Conservation (phyloP, 257 asterid genomes). For the Coffea canephora region DNA sequence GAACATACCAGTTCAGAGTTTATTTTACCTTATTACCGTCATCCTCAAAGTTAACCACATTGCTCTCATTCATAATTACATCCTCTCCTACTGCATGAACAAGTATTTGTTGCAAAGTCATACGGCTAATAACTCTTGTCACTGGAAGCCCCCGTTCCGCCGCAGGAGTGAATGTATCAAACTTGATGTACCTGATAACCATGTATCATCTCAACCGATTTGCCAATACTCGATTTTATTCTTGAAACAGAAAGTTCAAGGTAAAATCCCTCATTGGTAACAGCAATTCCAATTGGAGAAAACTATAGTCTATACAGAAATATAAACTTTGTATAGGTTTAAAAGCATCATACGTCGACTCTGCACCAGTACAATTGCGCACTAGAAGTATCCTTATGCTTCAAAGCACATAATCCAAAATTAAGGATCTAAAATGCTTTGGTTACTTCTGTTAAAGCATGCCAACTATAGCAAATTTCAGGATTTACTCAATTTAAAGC, state of each 20-base stretch:
- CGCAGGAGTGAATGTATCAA: slow-evolving; percentile 97
- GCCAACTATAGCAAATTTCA: not conserved
- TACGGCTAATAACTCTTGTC: slow-evolving; percentile 84
- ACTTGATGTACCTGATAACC: slow-evolving; percentile 82
- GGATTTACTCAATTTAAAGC: not conserved
- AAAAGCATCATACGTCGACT: not conserved
- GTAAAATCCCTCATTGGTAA: not conserved
- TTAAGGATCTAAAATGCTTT: not conserved
- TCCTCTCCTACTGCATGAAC: slow-evolving; percentile 88
- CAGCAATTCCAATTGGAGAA: not conserved
- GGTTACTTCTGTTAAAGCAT: not conserved
- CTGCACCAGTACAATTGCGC: not conserved
- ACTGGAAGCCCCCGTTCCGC: slow-evolving; percentile 92
- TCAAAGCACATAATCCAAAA: not conserved
- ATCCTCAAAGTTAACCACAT: slow-evolving; percentile 69
- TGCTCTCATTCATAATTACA: slow-evolving; percentile 65
- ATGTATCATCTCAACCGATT: slow-evolving; percentile 29
- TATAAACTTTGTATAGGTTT: not conserved
- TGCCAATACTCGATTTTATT: not conserved
- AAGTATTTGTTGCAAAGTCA: slow-evolving; percentile 89
- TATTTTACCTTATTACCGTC: slow-evolving; percentile 62
- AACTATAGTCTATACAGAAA: not conserved
- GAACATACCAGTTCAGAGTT: not conserved
- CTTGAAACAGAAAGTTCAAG: not conserved
- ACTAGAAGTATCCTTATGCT: not conserved